These are phyloP conservation scores for Alternaria angustiovoidea DNA, from an alignment of 2,329 filamentous ascomycete genomes.

Conservation along the genomic window DNA sequence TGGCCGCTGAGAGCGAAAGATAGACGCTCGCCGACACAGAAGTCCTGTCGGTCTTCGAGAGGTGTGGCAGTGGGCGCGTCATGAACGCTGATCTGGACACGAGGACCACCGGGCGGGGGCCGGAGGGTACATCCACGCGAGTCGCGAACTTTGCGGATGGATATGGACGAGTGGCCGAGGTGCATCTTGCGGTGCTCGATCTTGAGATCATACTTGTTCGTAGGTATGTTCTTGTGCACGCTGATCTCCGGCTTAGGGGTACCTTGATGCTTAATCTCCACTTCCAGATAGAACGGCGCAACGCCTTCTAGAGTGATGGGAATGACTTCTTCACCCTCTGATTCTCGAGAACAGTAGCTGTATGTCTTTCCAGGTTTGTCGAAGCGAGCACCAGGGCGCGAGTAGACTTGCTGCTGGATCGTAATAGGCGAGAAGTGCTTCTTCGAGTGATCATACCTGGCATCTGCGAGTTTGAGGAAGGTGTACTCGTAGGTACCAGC, in stretches of 20 bases:
- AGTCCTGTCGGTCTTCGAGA: slow-evolving; percentile 83
- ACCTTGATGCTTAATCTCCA: slow-evolving; percentile 92
- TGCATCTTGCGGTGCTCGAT: slow-evolving; percentile 86
- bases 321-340: slow-evolving; percentile 83
- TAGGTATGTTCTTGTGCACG: slow-evolving; percentile 79
- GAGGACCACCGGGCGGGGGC: slow-evolving; percentile 69
- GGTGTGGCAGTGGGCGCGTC: slow-evolving; percentile 92
- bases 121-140: slow-evolving; percentile 84
- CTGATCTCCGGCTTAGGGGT: slow-evolving; percentile 81
- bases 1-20: slow-evolving; percentile 90
- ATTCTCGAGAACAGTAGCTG: slow-evolving; percentile 90
- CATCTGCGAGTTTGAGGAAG: slow-evolving; percentile 83
- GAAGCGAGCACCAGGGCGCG: slow-evolving; percentile 83
- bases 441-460: slow-evolving; percentile 80
- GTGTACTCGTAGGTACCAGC: slow-evolving; percentile 86
- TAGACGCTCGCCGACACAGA: slow-evolving; percentile 94
- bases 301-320: slow-evolving; percentile 84
- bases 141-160: slow-evolving; percentile 89
- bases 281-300: slow-evolving; percentile 87
- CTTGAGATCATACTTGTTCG: slow-evolving; percentile 77
- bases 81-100: slow-evolving; percentile 90
- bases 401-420: slow-evolving; percentile 83
- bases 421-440: slow-evolving; percentile 71
- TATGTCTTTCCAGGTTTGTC: slow-evolving; percentile 88
- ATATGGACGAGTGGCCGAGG: slow-evolving; percentile 87